Percentiles rank a stretch among this genome's conserved stretches.
Evolutionary conservation across 2,329 filamentous ascomycete species (phyloP).

Genomic region (Annulohypoxylon truncatum): DNA sequence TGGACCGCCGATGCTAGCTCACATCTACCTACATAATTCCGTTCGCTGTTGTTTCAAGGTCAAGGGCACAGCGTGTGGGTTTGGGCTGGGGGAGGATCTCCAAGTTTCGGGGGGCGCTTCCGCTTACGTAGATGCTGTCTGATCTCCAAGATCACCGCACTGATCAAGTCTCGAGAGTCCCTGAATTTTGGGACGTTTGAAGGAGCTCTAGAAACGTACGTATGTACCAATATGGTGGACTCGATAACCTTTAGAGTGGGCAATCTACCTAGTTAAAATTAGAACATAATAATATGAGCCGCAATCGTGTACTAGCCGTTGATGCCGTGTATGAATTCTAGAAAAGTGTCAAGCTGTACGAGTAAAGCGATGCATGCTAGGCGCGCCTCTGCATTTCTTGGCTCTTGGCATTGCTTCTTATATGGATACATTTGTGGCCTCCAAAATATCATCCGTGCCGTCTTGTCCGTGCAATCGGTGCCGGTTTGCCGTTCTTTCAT

Average conservation of each 20-base stretch:
- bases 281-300: conserved; percentile 26
- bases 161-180: conserved; percentile 21
- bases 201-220: conserved; percentile 18
- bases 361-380: conserved; percentile 4
- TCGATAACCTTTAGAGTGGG: not conserved
- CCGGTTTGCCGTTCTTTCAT: conserved; percentile 23
- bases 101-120: conserved; percentile 33
- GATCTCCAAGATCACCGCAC: conserved; percentile 29
- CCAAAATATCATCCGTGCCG: conserved; percentile 7
- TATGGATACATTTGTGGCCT: conserved; percentile 16
- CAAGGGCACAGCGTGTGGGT: conserved; percentile 18
- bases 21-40: conserved; percentile 8
- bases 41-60: conserved; percentile 34
- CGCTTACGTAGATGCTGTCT: conserved; percentile 35
- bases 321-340: not conserved
- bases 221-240: not conserved
- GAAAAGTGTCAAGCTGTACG: conserved; percentile 4
- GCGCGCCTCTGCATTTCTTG: conserved; percentile 6
- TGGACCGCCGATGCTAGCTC: conserved; percentile 1
- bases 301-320: conserved; percentile 10
- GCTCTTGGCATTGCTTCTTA: conserved; percentile 24
- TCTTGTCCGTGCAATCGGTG: conserved; percentile 28
- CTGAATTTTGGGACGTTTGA: not conserved
- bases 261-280: conserved; percentile 22
- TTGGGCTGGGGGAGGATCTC: conserved; percentile 15